Base-by-base conservation (phyloP, 176 grass and related monocot genomes). In the Zea luxurians region DNA sequence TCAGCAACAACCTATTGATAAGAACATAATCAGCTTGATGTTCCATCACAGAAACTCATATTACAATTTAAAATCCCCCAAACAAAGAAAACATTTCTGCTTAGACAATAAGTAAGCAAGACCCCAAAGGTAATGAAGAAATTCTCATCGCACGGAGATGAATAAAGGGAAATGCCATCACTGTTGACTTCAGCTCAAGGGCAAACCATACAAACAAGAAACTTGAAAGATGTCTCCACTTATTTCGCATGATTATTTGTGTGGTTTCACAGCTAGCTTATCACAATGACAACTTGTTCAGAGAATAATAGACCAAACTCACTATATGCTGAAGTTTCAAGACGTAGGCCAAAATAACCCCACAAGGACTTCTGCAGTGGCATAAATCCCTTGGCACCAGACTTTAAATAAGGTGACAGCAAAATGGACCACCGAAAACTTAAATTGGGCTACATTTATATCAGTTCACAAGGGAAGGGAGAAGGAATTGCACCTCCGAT, bases 401-500 rank as follows among this genome's bases (percentile, higher is more conserved):
- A 67, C 66, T 82, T 85, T 81, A 62, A 81, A 68, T 82, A 70
- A 62, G 43, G 62, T 40, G 17, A 60, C 87, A 85, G 87, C 48
- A 85, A 85, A 78, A 78, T 78, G 87, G 73, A 85, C 82, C 73
- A 82, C 73, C 21, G 41, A 85, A 67, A 60, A 81, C 67, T 64
- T 43, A 78, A 82, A 68, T 77, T 38, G 73, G 49, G 21, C 18
- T 74, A 78, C 73, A 85, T 61, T 66, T 73, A 78, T 67, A 85
- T 15, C 78, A 53, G 66, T 81, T 85, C 87, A 82, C 78, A 27
- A 66, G 13, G 27, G 27, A 27, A 27, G 27, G 53, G 74, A 61
- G 78, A 64, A 69, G 63, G 63, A 73, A 44, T 11, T 27, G 42
- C 91, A 94, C 92, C 92, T 94, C 75, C 4, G 92, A 71, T 84